Base-by-base conservation (phyloP, 1,139 yeast genomes). In the Debaryomyces coudertii region DNA sequence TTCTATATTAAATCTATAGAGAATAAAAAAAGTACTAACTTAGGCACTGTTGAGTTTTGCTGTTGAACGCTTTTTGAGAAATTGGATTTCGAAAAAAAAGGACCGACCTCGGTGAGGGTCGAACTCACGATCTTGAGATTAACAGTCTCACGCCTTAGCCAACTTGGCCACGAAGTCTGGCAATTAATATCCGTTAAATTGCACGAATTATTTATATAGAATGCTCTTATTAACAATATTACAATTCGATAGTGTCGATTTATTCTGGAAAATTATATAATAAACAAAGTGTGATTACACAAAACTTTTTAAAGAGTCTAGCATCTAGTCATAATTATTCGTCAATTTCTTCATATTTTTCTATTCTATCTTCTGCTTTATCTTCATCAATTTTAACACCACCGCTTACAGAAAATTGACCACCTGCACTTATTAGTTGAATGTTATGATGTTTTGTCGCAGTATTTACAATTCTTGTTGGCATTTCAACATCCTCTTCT, bases 391-490 rank as follows among this genome's bases (percentile, higher is more conserved):
- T 71, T 55, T 80, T 80, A 2, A 77, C 66, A 43, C 97, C 97
- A 34, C 90, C 97, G 61, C 93, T 79, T 4, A 90, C 85, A 44
- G 95, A 85, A 59, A 90, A 93, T 68, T 95, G 99, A 14, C 98
- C 99, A 49, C 99, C 99, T 38, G 95, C 95, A 20, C 95, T 93
- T 51, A 87, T 80, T 46, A 82, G 55, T 35, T 73, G 61, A 60
- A 93, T 89, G 52, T 85, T 80, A 47, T 87, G 85, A 47, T 79
- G 80, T 56, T 83, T 87, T 1, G 97, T 90, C 1, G 99, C 99
- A 6, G 98, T 93, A 65, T 93, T 93, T 53, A 83, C 83, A 57
- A 93, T 89, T 62, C 93, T 79, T 0, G 96, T 87, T 39, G 97
- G 97, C 16, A 70, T 71, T 48, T 86, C 96, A 40, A 90, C 85